Evolutionary conservation across 2,329 filamentous ascomycete species (phyloP), one percentile per base, ranked within the genome.

Genomic region (Mariannaea elegans): DNA sequence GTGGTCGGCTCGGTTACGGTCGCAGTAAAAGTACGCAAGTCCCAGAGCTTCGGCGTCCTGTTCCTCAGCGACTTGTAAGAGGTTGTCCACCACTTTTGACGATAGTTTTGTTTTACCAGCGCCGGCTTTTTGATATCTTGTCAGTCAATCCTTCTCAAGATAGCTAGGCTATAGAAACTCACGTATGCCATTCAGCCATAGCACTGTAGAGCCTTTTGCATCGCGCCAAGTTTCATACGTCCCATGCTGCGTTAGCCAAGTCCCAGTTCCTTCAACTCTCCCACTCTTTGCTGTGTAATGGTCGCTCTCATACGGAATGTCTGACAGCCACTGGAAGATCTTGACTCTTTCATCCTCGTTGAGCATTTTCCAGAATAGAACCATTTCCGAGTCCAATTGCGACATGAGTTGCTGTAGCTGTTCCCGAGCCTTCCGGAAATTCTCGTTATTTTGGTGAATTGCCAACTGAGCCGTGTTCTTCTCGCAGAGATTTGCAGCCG

Each of bases 11-110:
- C 49, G 62, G 18, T 51, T 61, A 19, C 59, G 54, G 8, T 61
- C 53, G 32, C 64, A 67, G 8, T 67, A 66, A 7, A 67, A 67
- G 31, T 47, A 65, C 1, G 65, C 65, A 27, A 67, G 50, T 21
- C 13, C 23, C 21, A 3, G 14, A 2, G n/a, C n/a, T n/a, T n/a
- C n/a, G n/a, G n/a, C n/a, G n/a, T n/a, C n/a, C 3, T 38, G 3
- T 9, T 45, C 24, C 4, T 34, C 27, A 9, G 7, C n/a, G 4
- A 47, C 13, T 2, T 3, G 14, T 6, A 47, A 16, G 3, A 61
- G 14, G 44, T 47, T 39, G 19, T 61, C 57, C 14, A 63, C 38
- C 10, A 61, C 57, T 34, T 54, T 63, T 9, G 61, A 39, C 7
- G 42, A 55, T 13, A 63, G 57, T 34, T 63, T 63, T 10, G 61